Conservation (phyloP, 768 basidiomycete species). For the Naganishia vaughanmartiniae region DNA sequence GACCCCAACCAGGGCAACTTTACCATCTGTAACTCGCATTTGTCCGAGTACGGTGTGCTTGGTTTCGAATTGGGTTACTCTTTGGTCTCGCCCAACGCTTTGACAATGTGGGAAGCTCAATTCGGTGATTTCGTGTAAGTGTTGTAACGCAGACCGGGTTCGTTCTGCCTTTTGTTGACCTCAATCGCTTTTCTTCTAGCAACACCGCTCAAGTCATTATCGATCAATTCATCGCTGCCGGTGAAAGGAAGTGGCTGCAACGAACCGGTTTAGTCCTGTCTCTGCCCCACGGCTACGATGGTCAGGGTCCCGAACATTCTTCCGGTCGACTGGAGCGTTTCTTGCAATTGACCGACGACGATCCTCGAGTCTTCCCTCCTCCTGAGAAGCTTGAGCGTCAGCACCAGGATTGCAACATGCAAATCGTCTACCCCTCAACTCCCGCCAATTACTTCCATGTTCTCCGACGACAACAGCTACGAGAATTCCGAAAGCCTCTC, state of each 20-base stretch:
- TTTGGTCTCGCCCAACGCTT: constrained; percentile 84
- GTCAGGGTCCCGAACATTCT: constrained; percentile 97
- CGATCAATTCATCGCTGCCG: constrained; percentile 96
- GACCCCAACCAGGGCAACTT: constrained; percentile 85
- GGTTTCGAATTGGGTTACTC: constrained; percentile 99
- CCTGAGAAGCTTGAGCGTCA: constrained; percentile 86
- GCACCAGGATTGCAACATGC: constrained; percentile 99
- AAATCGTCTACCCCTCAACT: constrained; percentile 94
- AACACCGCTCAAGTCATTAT: constrained; percentile 98
- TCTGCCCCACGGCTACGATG: constrained; percentile 94
- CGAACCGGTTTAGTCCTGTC: constrained; percentile 83
- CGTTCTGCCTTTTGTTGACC: background rate
- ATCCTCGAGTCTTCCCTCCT: constrained; percentile 84
- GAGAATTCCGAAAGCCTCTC: constrained; percentile 97
- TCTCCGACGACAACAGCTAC: constrained; percentile 91
- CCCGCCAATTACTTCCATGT: constrained; percentile 99
- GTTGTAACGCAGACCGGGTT: too few relatives aligned
- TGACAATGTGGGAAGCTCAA: constrained; percentile 98
- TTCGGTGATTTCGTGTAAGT: constrained; percentile 82
- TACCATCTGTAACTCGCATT: constrained; percentile 91
- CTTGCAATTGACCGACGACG: constrained; percentile 96
- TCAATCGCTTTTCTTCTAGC: constrained; percentile 19
- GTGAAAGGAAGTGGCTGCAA: constrained; percentile 97
- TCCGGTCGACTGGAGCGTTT: constrained; percentile 93
- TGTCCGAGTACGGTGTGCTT: constrained; percentile 90